phyloP scores from a whole-genome alignment of 192 early-diverging fungal genomes.

The Cladochytrium replicatum region DNA sequence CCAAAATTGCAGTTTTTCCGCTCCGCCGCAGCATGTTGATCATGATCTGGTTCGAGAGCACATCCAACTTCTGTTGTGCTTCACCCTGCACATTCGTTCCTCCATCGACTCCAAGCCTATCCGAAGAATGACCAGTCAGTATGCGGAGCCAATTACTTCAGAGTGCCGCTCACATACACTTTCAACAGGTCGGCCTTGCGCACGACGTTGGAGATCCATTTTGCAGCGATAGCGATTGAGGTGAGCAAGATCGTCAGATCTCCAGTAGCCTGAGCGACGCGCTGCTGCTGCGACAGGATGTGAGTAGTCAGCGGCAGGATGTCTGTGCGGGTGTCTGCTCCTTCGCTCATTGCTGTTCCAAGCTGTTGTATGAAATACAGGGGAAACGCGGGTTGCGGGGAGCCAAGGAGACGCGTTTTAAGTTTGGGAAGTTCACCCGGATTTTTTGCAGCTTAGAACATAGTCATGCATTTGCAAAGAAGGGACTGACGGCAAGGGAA shows the following conservation, averaged over 20 bases:
- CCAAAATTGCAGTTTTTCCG: constrained; percentile 85
- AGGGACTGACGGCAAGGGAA: no score
- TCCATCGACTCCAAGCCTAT: constrained; percentile 77
- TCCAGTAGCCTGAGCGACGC: constrained; percentile 75
- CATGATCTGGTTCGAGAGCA: constrained; percentile 97
- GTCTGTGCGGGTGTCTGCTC: constrained; percentile 64
- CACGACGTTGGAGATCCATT: constrained; percentile 94
- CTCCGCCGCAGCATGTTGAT: constrained; percentile 82
- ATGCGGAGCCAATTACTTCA: no score
- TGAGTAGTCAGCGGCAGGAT: constrained; percentile 88
- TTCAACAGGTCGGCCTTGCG: constrained; percentile 92
- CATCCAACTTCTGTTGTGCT: constrained; percentile 94
- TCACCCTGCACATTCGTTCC: constrained; percentile 86
- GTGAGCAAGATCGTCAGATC: constrained; percentile 86
- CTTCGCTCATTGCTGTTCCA: no score
- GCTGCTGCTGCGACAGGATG: constrained; percentile 85
- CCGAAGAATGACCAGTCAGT: neutral
- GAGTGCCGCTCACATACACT: no score
- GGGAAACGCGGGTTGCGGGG: no score
- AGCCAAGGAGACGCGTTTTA: no score
- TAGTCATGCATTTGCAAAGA: no score
- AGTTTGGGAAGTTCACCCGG: no score
- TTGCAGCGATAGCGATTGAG: constrained; percentile 88
- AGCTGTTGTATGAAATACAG: no score
- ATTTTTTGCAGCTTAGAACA: no score